Evolutionary conservation across 495 filamentous ascomycete genomes (phyloP), one percentile per base, ranked within the genome.

Genomic region (Aspergillus ellipticus): DNA sequence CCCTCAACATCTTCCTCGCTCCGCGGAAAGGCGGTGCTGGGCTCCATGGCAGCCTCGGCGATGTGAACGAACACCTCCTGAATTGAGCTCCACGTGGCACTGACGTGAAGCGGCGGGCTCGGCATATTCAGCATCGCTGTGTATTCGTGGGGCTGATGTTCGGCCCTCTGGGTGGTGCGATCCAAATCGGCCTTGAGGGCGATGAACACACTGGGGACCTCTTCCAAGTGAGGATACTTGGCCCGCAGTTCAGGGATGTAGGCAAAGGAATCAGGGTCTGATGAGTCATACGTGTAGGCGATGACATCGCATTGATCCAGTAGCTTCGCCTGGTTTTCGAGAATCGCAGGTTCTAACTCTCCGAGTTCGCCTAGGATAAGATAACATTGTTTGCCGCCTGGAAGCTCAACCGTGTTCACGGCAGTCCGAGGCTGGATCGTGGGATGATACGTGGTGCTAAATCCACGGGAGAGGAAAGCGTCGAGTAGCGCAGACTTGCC

Each of bases 221-320:
- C 85, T 59, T 96, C 89, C 10, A 98, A 78, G 49, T 94, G 85
- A 0, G 90, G 86, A 58, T 90, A 88, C 54, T 85, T 84, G 42
- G 84, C 78, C 42, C 92, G 83, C 21, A 97, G 81, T 21, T 88
- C 82, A 29, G 92, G 86, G 37, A 98, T 90, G 64, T 97, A 92
- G 1, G 88, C 81, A 71, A 97, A 98, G 9, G 90, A 96, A 64
- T 96, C 90, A 0, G 95, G 92, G 53, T 97, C 92, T 2, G 89
- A 92, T 4, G 93, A 97, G 71, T 98, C 94, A 73, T 97, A 98
- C 3, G 91, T 87, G 72, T 96, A 98, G 63, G 91, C 94, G 26
- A 97, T 80, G 22, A 97, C 81, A 69, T 98, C 94, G 70, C 92
- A 96, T 3, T 89, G 85, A 66, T 95, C 89, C 19, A 98, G 79